Conservation (phyloP, 768 basidiomycete species). For the Ramaria rubella region DNA sequence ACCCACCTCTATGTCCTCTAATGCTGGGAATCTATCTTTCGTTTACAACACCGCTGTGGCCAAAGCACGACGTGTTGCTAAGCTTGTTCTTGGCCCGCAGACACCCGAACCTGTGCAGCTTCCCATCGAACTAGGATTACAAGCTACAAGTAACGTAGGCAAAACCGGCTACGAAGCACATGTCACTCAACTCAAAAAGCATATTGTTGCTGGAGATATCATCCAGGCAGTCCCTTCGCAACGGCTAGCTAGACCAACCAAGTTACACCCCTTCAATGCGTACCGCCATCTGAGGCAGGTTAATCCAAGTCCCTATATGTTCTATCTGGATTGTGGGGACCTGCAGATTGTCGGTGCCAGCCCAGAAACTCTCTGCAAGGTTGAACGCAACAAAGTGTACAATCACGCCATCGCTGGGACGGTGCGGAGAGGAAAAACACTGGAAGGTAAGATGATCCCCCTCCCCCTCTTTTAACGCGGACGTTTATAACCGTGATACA, state of each 20-base stretch:
- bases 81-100: constrained; percentile 43
- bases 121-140: constrained; percentile 54
- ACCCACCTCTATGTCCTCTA: constrained; percentile 45
- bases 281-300: constrained; percentile 90
- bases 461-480: constrained; percentile 1
- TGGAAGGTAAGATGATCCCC: constrained; percentile 56
- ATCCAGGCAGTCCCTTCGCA: constrained; percentile 99
- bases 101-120: constrained; percentile 65
- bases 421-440: constrained; percentile 75
- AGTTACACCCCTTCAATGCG: constrained; percentile 93
- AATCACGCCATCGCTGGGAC: constrained; percentile 99
- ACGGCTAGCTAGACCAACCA: constrained; percentile 75
- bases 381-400: constrained; percentile 83
- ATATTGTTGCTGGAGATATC: constrained; percentile 94
- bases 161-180: constrained; percentile 87
- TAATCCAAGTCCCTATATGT: constrained; percentile 99
- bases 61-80: constrained; percentile 78
- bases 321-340: constrained; percentile 91
- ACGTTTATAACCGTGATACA: constrained; percentile 26
- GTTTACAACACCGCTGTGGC: constrained; percentile 84
- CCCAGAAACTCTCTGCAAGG: constrained; percentile 96
- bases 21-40: constrained; percentile 56
- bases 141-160: constrained; percentile 85
- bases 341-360: constrained; percentile 96
- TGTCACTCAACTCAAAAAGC: constrained; percentile 88